Percentiles rank a stretch among this genome's conserved stretches.
These are phyloP conservation scores for Inga laurina DNA, from an alignment of 306 rosid genomes.

Conservation along the genomic window DNA sequence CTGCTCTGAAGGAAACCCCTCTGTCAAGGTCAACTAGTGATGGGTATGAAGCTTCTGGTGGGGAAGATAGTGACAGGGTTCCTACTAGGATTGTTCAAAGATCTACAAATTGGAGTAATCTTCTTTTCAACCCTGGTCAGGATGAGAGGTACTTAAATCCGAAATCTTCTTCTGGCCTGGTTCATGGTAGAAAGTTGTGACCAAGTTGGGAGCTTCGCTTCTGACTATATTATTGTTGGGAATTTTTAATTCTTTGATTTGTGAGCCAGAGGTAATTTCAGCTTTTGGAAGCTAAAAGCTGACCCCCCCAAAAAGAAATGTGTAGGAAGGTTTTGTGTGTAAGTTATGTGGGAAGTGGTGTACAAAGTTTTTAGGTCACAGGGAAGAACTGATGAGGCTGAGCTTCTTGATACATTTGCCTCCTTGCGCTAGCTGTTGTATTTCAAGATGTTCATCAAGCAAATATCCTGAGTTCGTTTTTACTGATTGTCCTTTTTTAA, in stretches of 20 bases:
- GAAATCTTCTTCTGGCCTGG: constrained; percentile 52
- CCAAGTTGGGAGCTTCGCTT: constrained; percentile 40
- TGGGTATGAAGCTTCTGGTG: constrained; percentile 98
- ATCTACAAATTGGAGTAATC: constrained; percentile 68
- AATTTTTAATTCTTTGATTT: constrained; percentile 66
- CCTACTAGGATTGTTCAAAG: constrained; percentile 74
- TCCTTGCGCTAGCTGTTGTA: constrained; percentile 8
- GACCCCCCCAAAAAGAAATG: constrained; percentile 14
- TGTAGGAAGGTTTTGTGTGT: constrained; percentile 27
- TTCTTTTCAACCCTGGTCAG: constrained; percentile 59
- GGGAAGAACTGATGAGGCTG: constrained; percentile 9
- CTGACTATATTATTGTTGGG: constrained; percentile 36
- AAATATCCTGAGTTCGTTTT: constrained; percentile 1
- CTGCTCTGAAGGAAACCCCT: constrained; percentile 61
- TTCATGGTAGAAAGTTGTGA: constrained; percentile 55
- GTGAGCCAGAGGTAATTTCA: constrained; percentile 41
- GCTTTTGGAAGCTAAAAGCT: constrained; percentile 32
- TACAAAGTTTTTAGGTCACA: constrained; percentile 35
- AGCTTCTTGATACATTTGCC: constrained; percentile 18
- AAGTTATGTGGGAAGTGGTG: constrained; percentile 27
- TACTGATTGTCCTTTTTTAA: not conserved
- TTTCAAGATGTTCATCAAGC: not conserved
- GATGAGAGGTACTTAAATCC: constrained; percentile 53
- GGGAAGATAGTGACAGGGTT: constrained; percentile 89
- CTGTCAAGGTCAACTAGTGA: constrained; percentile 91